Evolutionary conservation across 2,329 filamentous ascomycete genomes (phyloP), one percentile per base, ranked within the genome.

Genomic region (Colletotrichum cereale): DNA sequence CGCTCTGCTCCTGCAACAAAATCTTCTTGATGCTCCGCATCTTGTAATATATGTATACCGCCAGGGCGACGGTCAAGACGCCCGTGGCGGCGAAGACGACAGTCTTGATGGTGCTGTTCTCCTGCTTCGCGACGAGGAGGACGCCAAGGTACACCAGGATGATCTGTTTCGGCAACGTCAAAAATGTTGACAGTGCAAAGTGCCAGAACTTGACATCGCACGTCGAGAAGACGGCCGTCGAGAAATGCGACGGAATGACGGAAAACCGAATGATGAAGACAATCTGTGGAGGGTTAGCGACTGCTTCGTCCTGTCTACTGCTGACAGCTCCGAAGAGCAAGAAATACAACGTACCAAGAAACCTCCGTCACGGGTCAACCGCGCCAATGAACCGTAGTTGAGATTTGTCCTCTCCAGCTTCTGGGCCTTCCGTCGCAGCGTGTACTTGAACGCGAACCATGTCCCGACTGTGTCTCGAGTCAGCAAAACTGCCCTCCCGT

Each of bases 211-310:
- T 80, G 47, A 84, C 81, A 66, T 82, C 79, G 76, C 81, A 83
- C 36, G 81, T 82, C 12, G 82, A 80, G 71, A 84, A 84, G 36
- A 84, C 81, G n/a, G 82, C 82, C 2, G 82, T 84, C 5, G 80
- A 82, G 74, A 84, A 81, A 73, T 84, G 82, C 14, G 81, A 80
- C 18, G 82, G 82, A 36, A 84, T 79, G 44, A 82, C 76, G 53
- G 81, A 83, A 62, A 83, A 80, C 36, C 82, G 81, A 62, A 84
- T 82, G 21, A 83, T 75, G 61, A 84, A 78, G 29, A 83, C 79
- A 57, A 83, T 80, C 68, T 71, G 38, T 2, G 2, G 2, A 2
- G 0, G 2, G 36, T 71, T 36, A 63, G 26, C 10, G 21, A 10
- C 5, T 14, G 11, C 52, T 14, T 16, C 31, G 10, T n/a, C 21